Evolutionary conservation across 2,329 filamentous ascomycete genomes (phyloP).

Genomic region (Neonectria ditissima): DNA sequence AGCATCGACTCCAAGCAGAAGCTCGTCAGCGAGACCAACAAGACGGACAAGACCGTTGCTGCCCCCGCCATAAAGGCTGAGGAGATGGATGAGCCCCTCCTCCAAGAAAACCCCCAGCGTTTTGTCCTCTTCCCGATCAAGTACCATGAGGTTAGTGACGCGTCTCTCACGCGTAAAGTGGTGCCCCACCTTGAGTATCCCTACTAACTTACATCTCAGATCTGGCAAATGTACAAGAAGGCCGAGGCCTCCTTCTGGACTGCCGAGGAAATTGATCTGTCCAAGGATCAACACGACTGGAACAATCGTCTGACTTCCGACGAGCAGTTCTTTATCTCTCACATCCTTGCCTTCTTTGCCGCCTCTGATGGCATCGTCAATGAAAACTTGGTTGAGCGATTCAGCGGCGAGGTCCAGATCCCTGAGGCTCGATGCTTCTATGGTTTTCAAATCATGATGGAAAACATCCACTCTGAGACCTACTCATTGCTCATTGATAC

Average conservation of each 20-base stretch:
- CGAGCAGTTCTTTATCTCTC: conserved; percentile 97
- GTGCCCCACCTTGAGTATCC: conserved; percentile 41
- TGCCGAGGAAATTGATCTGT: conserved; percentile 98
- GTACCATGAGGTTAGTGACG: conserved; percentile 92
- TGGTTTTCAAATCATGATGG: conserved; percentile 99
- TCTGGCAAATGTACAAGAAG: conserved; percentile 99
- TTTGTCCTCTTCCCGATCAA: conserved; percentile 99
- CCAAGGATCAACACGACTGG: conserved; percentile 99
- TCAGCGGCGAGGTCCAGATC: conserved; percentile 96
- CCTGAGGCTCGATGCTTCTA: conserved; percentile 99
- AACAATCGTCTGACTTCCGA: conserved; percentile 97
- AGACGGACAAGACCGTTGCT: conserved; percentile 53
- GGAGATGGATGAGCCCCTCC: conserved; percentile 87
- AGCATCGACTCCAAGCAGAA: conserved; percentile 73
- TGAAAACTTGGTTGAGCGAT: conserved; percentile 98
- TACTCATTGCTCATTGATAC: conserved; percentile 99
- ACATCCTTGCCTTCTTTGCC: conserved; percentile 98
- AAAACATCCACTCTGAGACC: conserved; percentile 99
- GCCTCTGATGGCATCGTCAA: conserved; percentile 99
- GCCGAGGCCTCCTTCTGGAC: conserved; percentile 99
- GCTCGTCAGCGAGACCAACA: conserved; percentile 59
- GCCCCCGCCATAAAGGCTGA: conserved; percentile 70
- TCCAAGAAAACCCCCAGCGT: conserved; percentile 94
- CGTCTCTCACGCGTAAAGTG: conserved; percentile 77
- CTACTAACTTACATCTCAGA: conserved; percentile 68